These are phyloP conservation scores for Cryptosporidium sp. DNA, from an alignment of 169 alveolate genomes.

Conservation along the genomic window DNA sequence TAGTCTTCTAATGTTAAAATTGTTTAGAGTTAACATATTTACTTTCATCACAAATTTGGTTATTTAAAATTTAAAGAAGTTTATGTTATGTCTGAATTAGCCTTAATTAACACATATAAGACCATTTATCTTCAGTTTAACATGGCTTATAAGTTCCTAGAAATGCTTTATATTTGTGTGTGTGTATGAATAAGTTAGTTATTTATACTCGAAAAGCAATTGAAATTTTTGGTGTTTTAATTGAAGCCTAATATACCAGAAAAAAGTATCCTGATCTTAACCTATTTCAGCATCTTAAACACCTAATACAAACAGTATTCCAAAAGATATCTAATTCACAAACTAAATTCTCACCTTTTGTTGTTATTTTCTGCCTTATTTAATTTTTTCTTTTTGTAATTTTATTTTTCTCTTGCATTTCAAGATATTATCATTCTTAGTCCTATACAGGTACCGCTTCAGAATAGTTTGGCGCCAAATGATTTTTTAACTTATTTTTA, in stretches of 20 bases:
- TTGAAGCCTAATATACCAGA: not conserved
- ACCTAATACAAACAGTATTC: not conserved
- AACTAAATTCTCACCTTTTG: too few relatives aligned
- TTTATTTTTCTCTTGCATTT: not conserved
- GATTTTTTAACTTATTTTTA: not conserved
- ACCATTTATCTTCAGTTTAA: not conserved
- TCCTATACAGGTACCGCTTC: not conserved
- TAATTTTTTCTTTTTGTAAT: too few relatives aligned
- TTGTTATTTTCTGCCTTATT: not conserved
- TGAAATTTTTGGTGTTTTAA: too few relatives aligned
- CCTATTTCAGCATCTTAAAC: not conserved
- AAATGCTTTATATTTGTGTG: not conserved
- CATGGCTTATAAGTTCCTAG: not conserved
- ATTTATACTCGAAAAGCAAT: too few relatives aligned
- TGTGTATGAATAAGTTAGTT: not conserved
- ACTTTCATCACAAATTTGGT: not conserved
- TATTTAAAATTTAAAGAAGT: not conserved
- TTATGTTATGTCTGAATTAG: not conserved
- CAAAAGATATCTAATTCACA: too few relatives aligned
- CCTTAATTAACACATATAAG: not conserved
- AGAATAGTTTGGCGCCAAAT: not conserved
- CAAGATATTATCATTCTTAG: not conserved
- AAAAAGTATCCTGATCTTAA: not conserved
- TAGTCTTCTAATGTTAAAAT: constrained; percentile 22
- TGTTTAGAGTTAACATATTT: not conserved